Evolutionary conservation across 176 grass and related monocot genomes (phyloP).

Genomic region (Avena insularis): DNA sequence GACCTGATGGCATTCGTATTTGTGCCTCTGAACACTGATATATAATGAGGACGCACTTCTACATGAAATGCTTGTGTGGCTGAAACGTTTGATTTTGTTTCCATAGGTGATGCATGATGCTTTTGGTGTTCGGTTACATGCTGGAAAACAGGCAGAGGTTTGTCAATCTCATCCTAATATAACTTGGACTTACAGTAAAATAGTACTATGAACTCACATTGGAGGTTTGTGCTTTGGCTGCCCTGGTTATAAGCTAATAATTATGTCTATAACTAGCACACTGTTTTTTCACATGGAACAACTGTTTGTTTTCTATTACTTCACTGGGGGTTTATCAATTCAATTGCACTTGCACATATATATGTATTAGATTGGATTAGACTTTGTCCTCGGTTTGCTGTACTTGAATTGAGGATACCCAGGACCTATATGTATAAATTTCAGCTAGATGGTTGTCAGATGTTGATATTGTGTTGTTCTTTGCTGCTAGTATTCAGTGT

Average conservation of each 20-base stretch:
- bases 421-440: not conserved
- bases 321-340: not conserved
- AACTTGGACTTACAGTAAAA: constrained; percentile 23
- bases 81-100: constrained; percentile 37
- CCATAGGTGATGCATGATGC: constrained; percentile 95
- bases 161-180: constrained; percentile 28
- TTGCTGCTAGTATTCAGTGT: not conserved
- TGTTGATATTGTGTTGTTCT: not conserved
- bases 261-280: not conserved
- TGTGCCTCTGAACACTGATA: not conserved
- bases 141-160: constrained; percentile 98
- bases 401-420: not conserved
- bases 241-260: constrained; percentile 12
- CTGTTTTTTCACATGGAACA: not conserved
- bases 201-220: not conserved
- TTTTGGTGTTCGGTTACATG: constrained; percentile 91
- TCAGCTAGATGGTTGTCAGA: not conserved
- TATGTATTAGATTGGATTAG: not conserved
- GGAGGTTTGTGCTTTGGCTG: constrained; percentile 12
- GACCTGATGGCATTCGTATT: not conserved
- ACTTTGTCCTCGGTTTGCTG: not conserved
- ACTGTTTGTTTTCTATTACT: not conserved
- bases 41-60: not conserved
- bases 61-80: not conserved
- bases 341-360: not conserved